These are phyloP conservation scores for Cryomyces minteri DNA, from an alignment of 495 filamentous ascomycete genomes.

Conservation along the genomic window DNA sequence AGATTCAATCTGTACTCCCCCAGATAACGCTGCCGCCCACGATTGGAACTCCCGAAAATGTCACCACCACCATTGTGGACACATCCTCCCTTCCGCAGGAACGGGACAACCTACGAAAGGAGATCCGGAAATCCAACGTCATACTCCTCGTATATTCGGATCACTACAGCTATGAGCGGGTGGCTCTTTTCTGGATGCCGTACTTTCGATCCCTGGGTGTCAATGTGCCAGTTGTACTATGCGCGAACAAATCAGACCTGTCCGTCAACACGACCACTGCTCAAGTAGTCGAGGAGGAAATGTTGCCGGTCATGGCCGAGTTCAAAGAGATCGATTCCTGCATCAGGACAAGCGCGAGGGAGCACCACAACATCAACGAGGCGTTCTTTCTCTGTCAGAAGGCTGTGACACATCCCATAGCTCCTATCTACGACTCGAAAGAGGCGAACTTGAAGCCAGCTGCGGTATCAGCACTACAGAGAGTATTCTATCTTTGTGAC, in stretches of 20 bases:
- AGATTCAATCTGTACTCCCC: slow-evolving; percentile 85
- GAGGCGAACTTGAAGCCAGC: slow-evolving; percentile 72
- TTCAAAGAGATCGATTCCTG: slow-evolving; percentile 98
- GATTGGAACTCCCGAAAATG: slow-evolving; percentile 80
- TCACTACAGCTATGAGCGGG: slow-evolving; percentile 95
- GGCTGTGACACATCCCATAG: slow-evolving; percentile 95
- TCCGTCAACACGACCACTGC: slow-evolving; percentile 47
- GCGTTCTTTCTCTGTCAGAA: slow-evolving; percentile 96
- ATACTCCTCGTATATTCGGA: slow-evolving; percentile 96
- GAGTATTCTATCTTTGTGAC: slow-evolving; percentile 90
- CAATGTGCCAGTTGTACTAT: slow-evolving; percentile 90
- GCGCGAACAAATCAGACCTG: slow-evolving; percentile 91
- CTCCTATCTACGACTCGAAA: slow-evolving; percentile 90
- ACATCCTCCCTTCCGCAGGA: slow-evolving; percentile 93
- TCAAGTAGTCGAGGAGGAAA: slow-evolving; percentile 85
- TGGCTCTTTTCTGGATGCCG: slow-evolving; percentile 94
- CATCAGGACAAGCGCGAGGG: slow-evolving; percentile 84
- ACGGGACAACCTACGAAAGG: slow-evolving; percentile 67
- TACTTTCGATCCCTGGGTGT: slow-evolving; percentile 93
- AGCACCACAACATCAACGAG: slow-evolving; percentile 91
- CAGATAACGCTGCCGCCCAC: slow-evolving; percentile 84
- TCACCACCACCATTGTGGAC: slow-evolving; percentile 90
- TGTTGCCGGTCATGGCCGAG: slow-evolving; percentile 95
- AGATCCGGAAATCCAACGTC: slow-evolving; percentile 90
- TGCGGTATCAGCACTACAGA: slow-evolving; percentile 63